Base-by-base conservation (phyloP, 1,284 basidiomycete species). In the Hypsizygus ulmarius region DNA sequence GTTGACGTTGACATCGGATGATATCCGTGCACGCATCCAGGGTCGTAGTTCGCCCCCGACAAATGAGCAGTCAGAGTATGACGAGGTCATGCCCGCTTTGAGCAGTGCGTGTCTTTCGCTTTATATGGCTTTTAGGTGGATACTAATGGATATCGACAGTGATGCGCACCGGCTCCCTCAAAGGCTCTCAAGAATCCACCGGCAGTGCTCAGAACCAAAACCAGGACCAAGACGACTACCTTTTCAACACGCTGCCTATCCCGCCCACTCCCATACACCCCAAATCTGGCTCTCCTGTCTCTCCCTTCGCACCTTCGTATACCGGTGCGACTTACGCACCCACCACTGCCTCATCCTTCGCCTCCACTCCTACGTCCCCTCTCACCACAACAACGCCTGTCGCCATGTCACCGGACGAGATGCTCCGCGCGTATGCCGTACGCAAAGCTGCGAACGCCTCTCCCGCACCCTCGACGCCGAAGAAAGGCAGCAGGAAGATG, bases 341-440 rank as follows among this genome's bases (percentile, higher is more conserved):
- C 30, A 11, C 42, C 42, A 66, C 55, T 56, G 28, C 39, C 45
- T 30, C 47, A 39, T 54, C 47, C 52, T 53, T 45, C 49, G 50
- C 44, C 9, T 12, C 11, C 43, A 51, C 53, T 55, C 51, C 41
- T 52, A 52, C 53, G 55, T 41, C 60, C 45, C 64, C 45, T 43
- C 21, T 57, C 47, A 47, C 27, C 10, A 65, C 70, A 3, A 64
- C 72, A 59, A 73, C 75, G 14, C 72, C 71, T 0, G 72, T 57
- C 37, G 65, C 73, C 33, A 80, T 82, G 75, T 78, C 78, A 0
- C 86, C 86, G 3, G 86, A 89, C 55, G 85, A 78, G 12, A 84
- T 88, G 82, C 69, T 89, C 32, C 77, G 78, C n/a, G 82, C 81
- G 0, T 89, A 89, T 49, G 86, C 86, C 2, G 79, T 80, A 41